Evolutionary conservation across 192 early-diverging fungal species (phyloP).

Genomic region (Podila clonocystis): DNA sequence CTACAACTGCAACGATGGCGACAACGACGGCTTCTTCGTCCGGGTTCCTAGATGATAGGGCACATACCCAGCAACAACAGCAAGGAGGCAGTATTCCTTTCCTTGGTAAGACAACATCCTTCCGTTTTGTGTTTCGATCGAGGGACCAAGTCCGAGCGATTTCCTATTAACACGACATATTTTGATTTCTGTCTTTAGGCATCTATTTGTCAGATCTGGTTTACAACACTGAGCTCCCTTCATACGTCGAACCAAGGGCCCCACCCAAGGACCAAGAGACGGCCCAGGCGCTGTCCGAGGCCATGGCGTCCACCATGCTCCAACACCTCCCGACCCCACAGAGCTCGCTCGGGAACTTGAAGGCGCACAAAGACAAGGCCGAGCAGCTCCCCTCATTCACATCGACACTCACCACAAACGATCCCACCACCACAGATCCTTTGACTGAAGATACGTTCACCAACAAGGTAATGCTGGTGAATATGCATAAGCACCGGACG

Average conservation of each 20-base stretch:
- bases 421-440: not conserved
- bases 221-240: slow-evolving; percentile 64
- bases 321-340: not conserved
- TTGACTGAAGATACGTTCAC: too few species aligned
- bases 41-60: slow-evolving; percentile 1
- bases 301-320: not conserved
- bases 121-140: not conserved
- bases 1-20: not conserved
- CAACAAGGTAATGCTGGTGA: slow-evolving; percentile 45
- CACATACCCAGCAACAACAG: slow-evolving; percentile 10
- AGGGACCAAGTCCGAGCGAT: not conserved
- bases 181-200: slow-evolving; percentile 17
- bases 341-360: not conserved
- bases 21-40: not conserved
- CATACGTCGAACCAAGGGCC: slow-evolving; percentile 51
- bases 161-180: not conserved
- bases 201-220: slow-evolving; percentile 68
- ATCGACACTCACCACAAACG: not conserved
- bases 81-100: slow-evolving; percentile 69
- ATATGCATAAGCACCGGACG: slow-evolving; percentile 67
- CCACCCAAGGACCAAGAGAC: not conserved
- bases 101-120: slow-evolving; percentile 51
- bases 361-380: not conserved
- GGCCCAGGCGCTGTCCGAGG: not conserved
- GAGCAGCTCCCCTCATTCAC: not conserved